Evolutionary conservation across 1,284 basidiomycete genomes (phyloP), one percentile per base, ranked within the genome.

Genomic region (Volvariella volvacea): DNA sequence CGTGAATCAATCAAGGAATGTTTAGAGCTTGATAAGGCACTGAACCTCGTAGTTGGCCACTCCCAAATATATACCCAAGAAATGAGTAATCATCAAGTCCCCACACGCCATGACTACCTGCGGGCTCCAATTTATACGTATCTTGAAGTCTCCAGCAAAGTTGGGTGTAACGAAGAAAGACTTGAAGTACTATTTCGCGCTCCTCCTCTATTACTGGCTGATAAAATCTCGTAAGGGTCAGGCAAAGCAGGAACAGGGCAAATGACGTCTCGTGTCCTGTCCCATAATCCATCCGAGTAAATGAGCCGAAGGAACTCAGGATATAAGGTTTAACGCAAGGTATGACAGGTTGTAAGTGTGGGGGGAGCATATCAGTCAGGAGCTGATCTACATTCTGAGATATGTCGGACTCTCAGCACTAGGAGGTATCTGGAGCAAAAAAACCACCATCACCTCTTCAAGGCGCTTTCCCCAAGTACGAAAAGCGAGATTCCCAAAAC

Each of bases 31-130:
- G 17, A 47, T 42, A 45, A 48, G 44, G 46, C 46, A 40, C 36
- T 48, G 48, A 44, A 80, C 86, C 85, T 76, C 88, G 73, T 4
- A 98, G 72, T 64, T 98, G 92, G 1, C 83, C 90, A 49, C 92
- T 91, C 3, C 95, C 95, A 58, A 96, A 89, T 7, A 96, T 76
- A 61, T 98, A 98, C 19, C 87, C 84, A 19, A 96, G 70, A 65
- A 96, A 96, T 43, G 78, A 81, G 50, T 88, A 96, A 61, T 99
- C 96, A 60, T 99, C 93, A 28, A 99, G 68, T 0, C 95, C 95
- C 95, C 95, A 99, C 0, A 98, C 95, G 6, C 95, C 95, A 58
- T 99, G 96, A 50, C 89, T 93, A 2, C 95, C 95, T 0, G 95
- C 95, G 2, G 96, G 95, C 64, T 99, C 95, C 4, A 99, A 79